Base-by-base conservation (phyloP, 768 basidiomycete genomes). In the Jaapia argillacea region DNA sequence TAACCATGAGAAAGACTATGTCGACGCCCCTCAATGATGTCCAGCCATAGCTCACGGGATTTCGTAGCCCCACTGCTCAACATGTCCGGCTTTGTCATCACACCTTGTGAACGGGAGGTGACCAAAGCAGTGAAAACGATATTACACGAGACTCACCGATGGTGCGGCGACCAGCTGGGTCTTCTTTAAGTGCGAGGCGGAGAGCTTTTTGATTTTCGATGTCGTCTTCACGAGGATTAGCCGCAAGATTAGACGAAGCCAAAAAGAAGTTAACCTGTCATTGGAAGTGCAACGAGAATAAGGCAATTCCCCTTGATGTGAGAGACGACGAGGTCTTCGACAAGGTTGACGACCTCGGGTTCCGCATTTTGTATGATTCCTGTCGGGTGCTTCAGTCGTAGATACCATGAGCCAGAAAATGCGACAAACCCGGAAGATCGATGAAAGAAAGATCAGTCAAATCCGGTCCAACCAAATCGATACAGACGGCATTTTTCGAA, bases 11-110 rank as follows among this genome's bases (percentile, higher is more conserved):
- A 50, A 38, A 75, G 53, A 24, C 49, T 48, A 47, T 75, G 62
- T 46, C 56, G 36, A 23, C 60, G 55, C 23, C 64, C 68, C 50
- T 69, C 66, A 2, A 71, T 54, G 5, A 70, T 57, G 36, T 69
- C 66, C 5, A 73, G 53, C 70, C 72, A 75, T 21, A 57, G 31
- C 18, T 59, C 45, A 10, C 61, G 59, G 38, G 64, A 45, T 46
- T 67, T 58, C 3, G 55, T 60, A 20, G 66, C 49, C 4, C 67
- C 65, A 2, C 46, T n/a, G 0, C 62, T 55, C 4, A 79, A 53
- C 37, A 67, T 68, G 50, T 77, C 76, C 0, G 71, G 68, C 55
- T 78, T 77, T 3, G 75, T 77, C 26, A 78, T 56, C 4, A 79
- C 76, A 41, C 73, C 74, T 76, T 45, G 1, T 5, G 28, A 33